Evolutionary conservation across 441 rosid genomes (phyloP).

Genomic region (Geranium incanum): DNA sequence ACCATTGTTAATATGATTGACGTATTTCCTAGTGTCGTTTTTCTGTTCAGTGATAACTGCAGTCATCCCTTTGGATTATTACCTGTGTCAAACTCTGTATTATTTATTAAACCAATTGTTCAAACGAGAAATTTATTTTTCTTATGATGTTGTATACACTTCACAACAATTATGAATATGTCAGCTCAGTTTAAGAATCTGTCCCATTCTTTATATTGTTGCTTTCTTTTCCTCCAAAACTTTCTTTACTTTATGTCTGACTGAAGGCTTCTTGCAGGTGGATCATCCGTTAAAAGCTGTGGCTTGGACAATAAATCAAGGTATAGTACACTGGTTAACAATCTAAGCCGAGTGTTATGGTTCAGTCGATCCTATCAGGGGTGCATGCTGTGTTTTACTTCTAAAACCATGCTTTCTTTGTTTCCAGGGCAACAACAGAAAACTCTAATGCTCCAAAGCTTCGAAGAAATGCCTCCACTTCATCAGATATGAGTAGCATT

Average conservation of each 20-base stretch:
- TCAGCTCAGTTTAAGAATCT: not conserved
- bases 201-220: not conserved
- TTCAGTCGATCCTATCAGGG: not conserved
- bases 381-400: conserved; percentile 4
- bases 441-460: not conserved
- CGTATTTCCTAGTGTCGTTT: not conserved
- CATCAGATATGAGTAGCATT: conserved; percentile 24
- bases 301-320: conserved; percentile 1
- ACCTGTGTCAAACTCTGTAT: not conserved
- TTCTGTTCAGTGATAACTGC: not conserved
- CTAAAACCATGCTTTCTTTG: not conserved
- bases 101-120: not conserved
- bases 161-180: not conserved
- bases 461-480: not conserved
- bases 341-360: not conserved
- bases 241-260: not conserved
- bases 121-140: not conserved
- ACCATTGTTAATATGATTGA: not conserved
- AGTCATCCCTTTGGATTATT: not conserved
- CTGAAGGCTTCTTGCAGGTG: conserved; percentile 5
- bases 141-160: not conserved
- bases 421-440: conserved; percentile 3
- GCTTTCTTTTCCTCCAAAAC: not conserved
- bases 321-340: not conserved
- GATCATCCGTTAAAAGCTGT: not conserved